Evolutionary conservation across 2,329 filamentous ascomycete genomes (phyloP), one percentile per base, ranked within the genome.

Genomic region (Fusarium sp.): DNA sequence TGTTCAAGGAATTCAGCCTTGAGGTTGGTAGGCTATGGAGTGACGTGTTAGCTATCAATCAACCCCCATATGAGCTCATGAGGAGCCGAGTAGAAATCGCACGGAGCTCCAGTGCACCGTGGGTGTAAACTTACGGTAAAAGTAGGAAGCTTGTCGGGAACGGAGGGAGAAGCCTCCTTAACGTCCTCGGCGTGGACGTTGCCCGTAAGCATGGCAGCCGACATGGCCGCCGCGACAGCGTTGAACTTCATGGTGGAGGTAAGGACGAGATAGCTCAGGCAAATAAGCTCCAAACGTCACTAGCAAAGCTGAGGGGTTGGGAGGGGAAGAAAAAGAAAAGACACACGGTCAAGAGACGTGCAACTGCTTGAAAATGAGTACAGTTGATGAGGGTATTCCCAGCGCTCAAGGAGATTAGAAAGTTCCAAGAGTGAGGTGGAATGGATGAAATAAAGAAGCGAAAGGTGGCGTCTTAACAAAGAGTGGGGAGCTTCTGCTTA

Each of bases 1-100:
- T 99, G 96, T 86, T 99, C 96, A 71, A 98, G 85, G 88, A 99
- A 99, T 65, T 94, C 93, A 73, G 91, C 96, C 84, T 97, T 96
- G 77, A 98, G 80, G 69, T 85, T 87, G 72, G 94, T 93, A 63
- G 96, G 94, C 95, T 99, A 77, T 26, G 33, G 52, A 40, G 52
- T 38, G 47, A n/a, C n/a, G 18, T 26, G 65, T 77, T 59, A 75
- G 76, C 67, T 69, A 65, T 67, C 57, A 74, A 69, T 71, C 65
- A 66, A 36, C 28, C 6, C 11, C 16, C 28, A 42, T 30, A 26
- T 26, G 42, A 34, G 63, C 38, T 56, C 37, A 40, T 45, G 12
- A 31, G 10, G n/a, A 51, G 46, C 38, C 52, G 16, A 16, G 4
- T 16, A 26, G 36, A 23, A 28, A n/a, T 46, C 11, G 16, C n/a